phyloP scores from a whole-genome alignment of 768 basidiomycete species.

The Trametes punicea region DNA sequence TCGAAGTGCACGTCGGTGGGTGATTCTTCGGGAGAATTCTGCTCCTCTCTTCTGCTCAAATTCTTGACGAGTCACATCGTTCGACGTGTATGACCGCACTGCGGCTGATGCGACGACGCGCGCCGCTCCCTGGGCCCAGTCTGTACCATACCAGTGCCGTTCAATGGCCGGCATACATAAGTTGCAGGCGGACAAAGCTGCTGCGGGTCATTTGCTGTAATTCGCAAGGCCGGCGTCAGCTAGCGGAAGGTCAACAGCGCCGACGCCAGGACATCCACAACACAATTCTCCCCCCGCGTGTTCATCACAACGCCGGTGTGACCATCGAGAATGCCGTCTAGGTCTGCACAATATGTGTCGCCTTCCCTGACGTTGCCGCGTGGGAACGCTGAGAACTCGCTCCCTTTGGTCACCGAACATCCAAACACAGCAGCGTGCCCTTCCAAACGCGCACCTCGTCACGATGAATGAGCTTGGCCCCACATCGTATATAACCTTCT shows the following conservation, averaged over 20 bases:
- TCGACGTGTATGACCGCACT: background rate
- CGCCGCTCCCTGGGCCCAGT: background rate
- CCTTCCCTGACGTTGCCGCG: conserved; percentile 13
- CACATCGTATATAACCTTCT: conserved; percentile 13
- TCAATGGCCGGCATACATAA: background rate
- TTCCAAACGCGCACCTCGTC: conserved; percentile 7
- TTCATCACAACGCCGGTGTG: conserved; percentile 18
- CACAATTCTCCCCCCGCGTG: background rate
- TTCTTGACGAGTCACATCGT: conserved; percentile 10
- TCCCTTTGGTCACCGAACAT: conserved; percentile 6
- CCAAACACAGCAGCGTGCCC: conserved; percentile 13
- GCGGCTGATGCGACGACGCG: background rate
- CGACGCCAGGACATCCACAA: background rate
- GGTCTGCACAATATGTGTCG: background rate
- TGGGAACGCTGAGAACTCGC: conserved; percentile 19
- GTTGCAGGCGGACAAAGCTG: background rate
- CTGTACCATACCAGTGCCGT: background rate
- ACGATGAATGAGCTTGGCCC: conserved; percentile 4
- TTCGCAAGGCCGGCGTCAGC: conserved; percentile 1
- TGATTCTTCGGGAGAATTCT: conserved; percentile 4
- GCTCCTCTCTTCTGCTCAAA: conserved; percentile 15
- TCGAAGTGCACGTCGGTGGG: conserved; percentile 16
- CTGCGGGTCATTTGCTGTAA: background rate
- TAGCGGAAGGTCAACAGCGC: conserved; percentile 1
- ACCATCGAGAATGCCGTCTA: conserved; percentile 16